Evolutionary conservation across 2,329 filamentous ascomycete genomes (phyloP), one percentile per base, ranked within the genome.

Genomic region (Talaromyces islandicus): DNA sequence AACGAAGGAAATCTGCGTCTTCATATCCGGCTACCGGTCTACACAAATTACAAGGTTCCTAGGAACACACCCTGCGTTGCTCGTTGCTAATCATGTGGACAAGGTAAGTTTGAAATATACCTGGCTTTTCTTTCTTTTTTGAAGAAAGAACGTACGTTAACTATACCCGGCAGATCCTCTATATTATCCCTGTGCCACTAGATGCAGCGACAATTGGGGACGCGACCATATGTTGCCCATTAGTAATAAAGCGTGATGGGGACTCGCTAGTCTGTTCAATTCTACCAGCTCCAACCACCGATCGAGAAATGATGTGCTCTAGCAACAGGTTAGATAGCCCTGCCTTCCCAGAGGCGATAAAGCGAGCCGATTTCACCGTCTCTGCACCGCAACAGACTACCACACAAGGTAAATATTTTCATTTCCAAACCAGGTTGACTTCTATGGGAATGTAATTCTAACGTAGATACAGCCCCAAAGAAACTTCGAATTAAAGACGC

Each of bases 141-240:
- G 17, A 12, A 17, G 29, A 38, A 12, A 32, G 11, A 25, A 25
- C 12, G 12, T 50, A 19, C 1, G 4, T 24, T 50, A 25, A 50
- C 7, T 50, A 14, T 50, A 9, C 7, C 17, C 12, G 21, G n/a
- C 19, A 41, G 38, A 17, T 43, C 7, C 30, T 56, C 4, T 54
- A 59, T 50, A 59, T 59, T 9, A 32, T 59, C 6, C 51, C 57
- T 54, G 57, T 59, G 19, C 57, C 57, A 14, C 32, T 59, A 21
- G 57, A 59, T 27, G 51, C 51, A 24, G 51, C 57, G n/a, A 59
- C 57, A 54, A 59, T 59, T 46, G 51, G 57, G 38, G 57, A 59
- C 9, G 57, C 57, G 27, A 52, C 53, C 2, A 29, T 59, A 19
- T 59, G 57, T 38, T 59, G 57, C 51, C 57, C 57, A n/a, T 25